These are phyloP conservation scores for Kurtzmaniella natalensis DNA, from an alignment of 1,139 yeast genomes.

Conservation along the genomic window DNA sequence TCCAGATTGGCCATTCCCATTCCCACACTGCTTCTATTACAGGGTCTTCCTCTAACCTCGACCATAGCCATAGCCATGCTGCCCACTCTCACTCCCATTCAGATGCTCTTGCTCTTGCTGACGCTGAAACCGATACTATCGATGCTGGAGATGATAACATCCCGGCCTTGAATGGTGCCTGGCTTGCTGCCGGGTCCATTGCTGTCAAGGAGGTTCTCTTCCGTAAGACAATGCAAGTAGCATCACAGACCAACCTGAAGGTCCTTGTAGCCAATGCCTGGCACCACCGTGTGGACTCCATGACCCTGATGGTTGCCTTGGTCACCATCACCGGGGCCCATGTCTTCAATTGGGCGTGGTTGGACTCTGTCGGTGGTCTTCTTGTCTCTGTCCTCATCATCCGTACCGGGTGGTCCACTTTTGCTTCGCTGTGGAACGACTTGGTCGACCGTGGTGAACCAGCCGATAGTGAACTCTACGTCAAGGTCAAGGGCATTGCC, in stretches of 20 bases:
- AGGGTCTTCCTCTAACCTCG: slow-evolving; percentile 8
- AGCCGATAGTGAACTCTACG: slow-evolving; percentile 25
- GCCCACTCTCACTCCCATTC: slow-evolving; percentile 26
- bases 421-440: slow-evolving; percentile 66
- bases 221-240: slow-evolving; percentile 76
- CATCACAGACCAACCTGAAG: slow-evolving; percentile 71
- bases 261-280: slow-evolving; percentile 96
- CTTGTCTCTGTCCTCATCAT: slow-evolving; percentile 77
- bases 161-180: slow-evolving; percentile 86
- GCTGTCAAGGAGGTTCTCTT: slow-evolving; percentile 82
- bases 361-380: slow-evolving; percentile 89
- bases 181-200: slow-evolving; percentile 90
- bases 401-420: slow-evolving; percentile 79
- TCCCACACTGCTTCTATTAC: slow-evolving; percentile 26
- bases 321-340: slow-evolving; percentile 85
- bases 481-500: slow-evolving; percentile 21
- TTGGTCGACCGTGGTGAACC: slow-evolving; percentile 58
- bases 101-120: slow-evolving; percentile 16
- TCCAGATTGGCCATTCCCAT: slow-evolving; percentile 53
- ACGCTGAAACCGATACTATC: slow-evolving; percentile 2
- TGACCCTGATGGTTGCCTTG: slow-evolving; percentile 88
- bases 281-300: slow-evolving; percentile 96
- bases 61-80: neutral
- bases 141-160: slow-evolving; percentile 23
- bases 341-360: slow-evolving; percentile 69